These are phyloP conservation scores for Colletotrichum coccodes DNA, from an alignment of 2,329 filamentous ascomycete genomes.

Conservation along the genomic window DNA sequence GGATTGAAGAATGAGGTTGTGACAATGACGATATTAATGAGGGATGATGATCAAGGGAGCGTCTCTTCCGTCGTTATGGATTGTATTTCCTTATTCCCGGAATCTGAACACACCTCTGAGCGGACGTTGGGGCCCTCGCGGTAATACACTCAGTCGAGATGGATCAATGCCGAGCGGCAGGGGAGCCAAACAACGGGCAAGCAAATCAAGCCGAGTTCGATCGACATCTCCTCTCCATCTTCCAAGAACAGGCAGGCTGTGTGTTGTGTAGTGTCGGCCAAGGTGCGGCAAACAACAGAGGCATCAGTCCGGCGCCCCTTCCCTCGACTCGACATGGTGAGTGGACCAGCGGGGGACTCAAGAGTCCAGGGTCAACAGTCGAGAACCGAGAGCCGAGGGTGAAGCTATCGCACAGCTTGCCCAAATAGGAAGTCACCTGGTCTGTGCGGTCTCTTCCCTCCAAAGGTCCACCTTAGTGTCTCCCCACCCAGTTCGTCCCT, in stretches of 20 bases:
- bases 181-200: too few species aligned
- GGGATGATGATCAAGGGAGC: not conserved
- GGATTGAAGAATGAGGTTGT: not conserved
- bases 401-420: constrained; percentile 28
- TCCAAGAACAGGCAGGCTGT: not conserved
- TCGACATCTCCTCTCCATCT: too few species aligned
- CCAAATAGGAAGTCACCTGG: constrained; percentile 6
- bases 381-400: not conserved
- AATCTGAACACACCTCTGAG: not conserved
- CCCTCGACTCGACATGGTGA: not conserved
- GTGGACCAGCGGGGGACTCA: not conserved
- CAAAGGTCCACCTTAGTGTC: not conserved
- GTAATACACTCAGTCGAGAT: too few species aligned
- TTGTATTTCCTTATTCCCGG: not conserved
- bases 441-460: constrained; percentile 2
- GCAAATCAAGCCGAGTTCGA: too few species aligned
- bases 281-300: not conserved
- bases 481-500: not conserved
- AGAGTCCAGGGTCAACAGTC: too few species aligned
- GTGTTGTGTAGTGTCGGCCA: not conserved
- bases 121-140: not conserved
- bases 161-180: too few species aligned
- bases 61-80: not conserved
- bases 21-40: not conserved
- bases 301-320: not conserved